phyloP scores from a whole-genome alignment of 352 stramenopile genomes.

The Phytophthora rubi region DNA sequence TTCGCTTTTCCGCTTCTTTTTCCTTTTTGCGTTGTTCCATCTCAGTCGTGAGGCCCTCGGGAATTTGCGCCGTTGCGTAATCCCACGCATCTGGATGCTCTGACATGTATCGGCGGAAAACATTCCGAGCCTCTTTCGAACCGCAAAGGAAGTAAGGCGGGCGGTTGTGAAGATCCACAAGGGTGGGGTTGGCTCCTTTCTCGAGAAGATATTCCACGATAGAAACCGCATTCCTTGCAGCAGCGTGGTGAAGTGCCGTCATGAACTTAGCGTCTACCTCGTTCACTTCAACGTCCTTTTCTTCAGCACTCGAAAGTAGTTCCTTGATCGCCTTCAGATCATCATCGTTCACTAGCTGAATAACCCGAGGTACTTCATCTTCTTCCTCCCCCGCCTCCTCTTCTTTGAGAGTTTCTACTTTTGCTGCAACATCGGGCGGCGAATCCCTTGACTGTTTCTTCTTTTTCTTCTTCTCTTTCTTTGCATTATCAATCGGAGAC shows the following conservation, averaged over 20 bases:
- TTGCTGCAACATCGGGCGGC: slow-evolving; percentile 3
- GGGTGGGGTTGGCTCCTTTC: slow-evolving; percentile 83
- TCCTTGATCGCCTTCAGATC: slow-evolving; percentile 47
- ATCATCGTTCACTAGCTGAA: slow-evolving; percentile 48
- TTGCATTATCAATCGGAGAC: slow-evolving; percentile 25
- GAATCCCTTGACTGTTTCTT: slow-evolving; percentile 15
- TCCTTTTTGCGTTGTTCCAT: slow-evolving; percentile 89
- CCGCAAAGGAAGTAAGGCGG: slow-evolving; percentile 91
- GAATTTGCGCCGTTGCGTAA: slow-evolving; percentile 76
- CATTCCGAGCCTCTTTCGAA: slow-evolving; percentile 91
- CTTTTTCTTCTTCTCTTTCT: slow-evolving; percentile 43
- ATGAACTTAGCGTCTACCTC: slow-evolving; percentile 68
- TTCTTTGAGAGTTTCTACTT: slow-evolving; percentile 12
- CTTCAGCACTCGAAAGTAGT: slow-evolving; percentile 38
- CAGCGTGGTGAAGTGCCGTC: slow-evolving; percentile 81
- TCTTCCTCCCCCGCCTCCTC: slow-evolving; percentile 21
- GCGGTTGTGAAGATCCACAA: slow-evolving; percentile 81
- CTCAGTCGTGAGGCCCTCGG: slow-evolving; percentile 72
- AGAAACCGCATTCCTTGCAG: slow-evolving; percentile 47
- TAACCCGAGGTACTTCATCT: slow-evolving; percentile 41
- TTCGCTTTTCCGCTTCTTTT: slow-evolving; percentile 89
- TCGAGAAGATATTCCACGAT: slow-evolving; percentile 83
- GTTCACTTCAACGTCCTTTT: slow-evolving; percentile 51
- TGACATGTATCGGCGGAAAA: slow-evolving; percentile 90
- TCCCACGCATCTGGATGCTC: slow-evolving; percentile 85